phyloP scores from a whole-genome alignment of 2,329 filamentous ascomycete species.

The Fusarium abutilonis region DNA sequence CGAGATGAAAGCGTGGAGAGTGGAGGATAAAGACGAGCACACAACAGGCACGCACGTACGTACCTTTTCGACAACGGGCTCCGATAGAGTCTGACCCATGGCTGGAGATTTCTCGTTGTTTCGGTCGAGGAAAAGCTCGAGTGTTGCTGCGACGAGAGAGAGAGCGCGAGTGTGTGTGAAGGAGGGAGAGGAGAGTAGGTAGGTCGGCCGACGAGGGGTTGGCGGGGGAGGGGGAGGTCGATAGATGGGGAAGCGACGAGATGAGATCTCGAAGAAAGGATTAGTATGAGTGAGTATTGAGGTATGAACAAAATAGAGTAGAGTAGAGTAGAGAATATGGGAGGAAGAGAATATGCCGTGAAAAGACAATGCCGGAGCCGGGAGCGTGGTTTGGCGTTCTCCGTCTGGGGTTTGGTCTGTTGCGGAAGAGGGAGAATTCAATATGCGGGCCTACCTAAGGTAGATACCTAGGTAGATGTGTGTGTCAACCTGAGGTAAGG shows the following conservation, averaged over 20 bases:
- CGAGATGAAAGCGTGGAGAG: slow-evolving; percentile 4
- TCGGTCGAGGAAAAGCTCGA: slow-evolving; percentile 44
- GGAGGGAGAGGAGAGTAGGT: slow-evolving; percentile 26
- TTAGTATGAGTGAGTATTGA: slow-evolving; percentile 1
- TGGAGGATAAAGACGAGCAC: slow-evolving; percentile 8
- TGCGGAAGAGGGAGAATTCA: slow-evolving; percentile 29
- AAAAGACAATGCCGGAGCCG: slow-evolving; percentile 36
- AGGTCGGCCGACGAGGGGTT: slow-evolving; percentile 37
- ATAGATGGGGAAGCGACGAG: slow-evolving; percentile 31
- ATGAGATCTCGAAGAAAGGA: slow-evolving; percentile 23
- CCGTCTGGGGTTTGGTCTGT: not conserved
- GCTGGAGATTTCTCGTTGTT: slow-evolving; percentile 39
- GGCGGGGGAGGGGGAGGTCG: slow-evolving; percentile 29
- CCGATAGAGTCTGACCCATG: slow-evolving; percentile 99
- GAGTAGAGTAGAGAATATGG: slow-evolving; percentile 15
- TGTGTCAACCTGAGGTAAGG: slow-evolving; percentile 11
- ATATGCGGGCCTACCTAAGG: slow-evolving; percentile 8
- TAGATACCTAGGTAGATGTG: slow-evolving; percentile 3
- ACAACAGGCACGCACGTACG: slow-evolving; percentile 32
- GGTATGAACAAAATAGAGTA: not conserved
- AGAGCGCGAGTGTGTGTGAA: slow-evolving; percentile 24
- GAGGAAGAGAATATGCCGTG: slow-evolving; percentile 15
- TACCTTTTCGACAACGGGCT: slow-evolving; percentile 99
- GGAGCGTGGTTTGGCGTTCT: slow-evolving; percentile 32
- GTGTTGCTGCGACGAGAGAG: slow-evolving; percentile 35